Conservation (phyloP, 768 basidiomycete species). For the Tricholoma sp. region DNA sequence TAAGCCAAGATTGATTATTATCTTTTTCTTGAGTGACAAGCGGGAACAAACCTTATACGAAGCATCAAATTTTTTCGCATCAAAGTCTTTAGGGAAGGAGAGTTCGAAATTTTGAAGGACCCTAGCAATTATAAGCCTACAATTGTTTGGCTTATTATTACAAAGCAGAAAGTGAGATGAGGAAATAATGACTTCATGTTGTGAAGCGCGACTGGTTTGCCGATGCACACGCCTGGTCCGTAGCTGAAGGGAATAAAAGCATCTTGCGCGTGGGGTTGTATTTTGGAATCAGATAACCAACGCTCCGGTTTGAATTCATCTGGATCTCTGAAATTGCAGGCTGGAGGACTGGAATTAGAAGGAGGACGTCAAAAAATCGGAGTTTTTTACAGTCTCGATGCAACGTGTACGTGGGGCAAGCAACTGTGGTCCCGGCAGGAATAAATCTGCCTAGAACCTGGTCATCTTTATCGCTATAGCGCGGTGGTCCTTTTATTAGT, state of each 20-base stretch:
- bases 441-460: constrained; percentile 5
- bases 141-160: not conserved
- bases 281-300: constrained; percentile 8
- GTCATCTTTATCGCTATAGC: constrained; percentile 8
- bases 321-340: constrained; percentile 15
- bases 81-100: constrained; percentile 12
- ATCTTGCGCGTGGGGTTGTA: constrained; percentile 8
- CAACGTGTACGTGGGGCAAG: constrained; percentile 13
- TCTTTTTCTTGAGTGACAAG: not conserved
- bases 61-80: constrained; percentile 14
- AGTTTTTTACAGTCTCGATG: constrained; percentile 10
- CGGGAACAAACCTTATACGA: constrained; percentile 15
- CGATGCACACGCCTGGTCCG: constrained; percentile 19
- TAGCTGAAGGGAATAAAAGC: constrained; percentile 19
- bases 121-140: constrained; percentile 12
- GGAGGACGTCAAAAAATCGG: not conserved
- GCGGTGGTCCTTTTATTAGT: constrained; percentile 6
- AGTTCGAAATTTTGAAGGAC: constrained; percentile 14
- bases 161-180: not conserved
- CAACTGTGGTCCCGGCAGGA: constrained; percentile 9
- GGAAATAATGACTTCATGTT: constrained; percentile 19
- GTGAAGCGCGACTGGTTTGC: constrained; percentile 21
- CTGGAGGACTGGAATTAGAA: not conserved
- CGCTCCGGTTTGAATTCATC: constrained; percentile 19
- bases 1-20: not conserved